Percentiles rank a stretch among this genome's conserved stretches.
Evolutionary conservation across 306 rosid genomes (phyloP).

Genomic region (Vigna unguiculata): DNA sequence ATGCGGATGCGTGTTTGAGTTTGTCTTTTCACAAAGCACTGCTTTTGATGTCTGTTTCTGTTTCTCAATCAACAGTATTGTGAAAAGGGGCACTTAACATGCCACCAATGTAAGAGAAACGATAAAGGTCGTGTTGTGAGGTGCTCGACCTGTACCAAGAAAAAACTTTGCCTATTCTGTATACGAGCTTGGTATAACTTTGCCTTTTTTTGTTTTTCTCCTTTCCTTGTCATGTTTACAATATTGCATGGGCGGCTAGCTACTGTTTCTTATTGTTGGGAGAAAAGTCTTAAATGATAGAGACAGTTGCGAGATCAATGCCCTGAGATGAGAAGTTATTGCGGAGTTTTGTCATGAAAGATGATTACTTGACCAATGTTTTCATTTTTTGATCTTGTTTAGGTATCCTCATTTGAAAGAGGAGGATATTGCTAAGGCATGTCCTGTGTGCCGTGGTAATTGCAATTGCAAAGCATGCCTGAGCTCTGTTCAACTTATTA

Average conservation of each 20-base stretch:
- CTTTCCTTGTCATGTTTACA: conserved; percentile 14
- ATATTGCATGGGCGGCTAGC: not conserved
- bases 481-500: conserved; percentile 49
- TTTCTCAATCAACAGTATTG: conserved; percentile 49
- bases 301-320: not conserved
- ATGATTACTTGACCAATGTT: not conserved
- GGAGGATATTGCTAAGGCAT: conserved; percentile 62
- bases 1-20: conserved; percentile 25
- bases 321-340: not conserved
- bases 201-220: conserved; percentile 1
- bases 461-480: conserved; percentile 91
- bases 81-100: conserved; percentile 62
- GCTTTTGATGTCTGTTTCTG: conserved; percentile 29
- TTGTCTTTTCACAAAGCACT: not conserved
- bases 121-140: conserved; percentile 78
- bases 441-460: conserved; percentile 80
- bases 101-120: conserved; percentile 94
- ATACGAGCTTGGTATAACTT: conserved; percentile 58
- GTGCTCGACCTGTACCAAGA: conserved; percentile 56
- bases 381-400: conserved; percentile 35
- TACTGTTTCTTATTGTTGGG: not conserved
- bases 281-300: not conserved
- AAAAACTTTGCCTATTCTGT: conserved; percentile 69
- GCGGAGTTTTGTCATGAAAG: conserved; percentile 8
- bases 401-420: conserved; percentile 77